phyloP scores from a whole-genome alignment of 257 asterid species.

The Lithospermum erythrorhizon region DNA sequence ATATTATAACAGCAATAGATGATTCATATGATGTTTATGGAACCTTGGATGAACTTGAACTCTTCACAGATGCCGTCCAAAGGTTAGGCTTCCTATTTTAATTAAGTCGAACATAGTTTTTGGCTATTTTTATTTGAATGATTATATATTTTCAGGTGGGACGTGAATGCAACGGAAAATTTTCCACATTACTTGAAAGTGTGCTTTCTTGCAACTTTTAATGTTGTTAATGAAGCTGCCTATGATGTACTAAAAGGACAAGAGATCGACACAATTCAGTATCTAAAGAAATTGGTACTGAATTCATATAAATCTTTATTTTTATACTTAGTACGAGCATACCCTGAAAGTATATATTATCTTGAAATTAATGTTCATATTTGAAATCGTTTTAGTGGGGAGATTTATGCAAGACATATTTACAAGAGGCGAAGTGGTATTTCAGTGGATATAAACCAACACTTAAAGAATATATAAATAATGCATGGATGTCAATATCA shows the following conservation, averaged over 20 bases:
- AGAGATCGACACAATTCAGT: neutral
- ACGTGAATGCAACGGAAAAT: neutral
- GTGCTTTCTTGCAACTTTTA: neutral
- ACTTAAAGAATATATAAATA: slow-evolving; percentile 14
- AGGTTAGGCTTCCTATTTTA: neutral
- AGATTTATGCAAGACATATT: slow-evolving; percentile 11
- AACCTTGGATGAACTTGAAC: slow-evolving; percentile 5
- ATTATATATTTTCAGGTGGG: neutral
- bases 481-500: slow-evolving; percentile 32
- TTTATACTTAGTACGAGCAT: too few relatives aligned
- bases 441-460: slow-evolving; percentile 16
- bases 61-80: neutral
- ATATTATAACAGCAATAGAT: slow-evolving; percentile 1
- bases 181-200: neutral
- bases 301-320: neutral
- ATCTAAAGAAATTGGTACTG: neutral
- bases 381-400: too few relatives aligned
- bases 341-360: too few relatives aligned
- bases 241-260: neutral
- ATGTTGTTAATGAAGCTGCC: neutral
- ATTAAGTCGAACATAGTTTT: neutral
- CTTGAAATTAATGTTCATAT: too few relatives aligned
- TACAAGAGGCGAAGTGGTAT: slow-evolving; percentile 22
- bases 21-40: slow-evolving; percentile 10
- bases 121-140: neutral